Conservation (phyloP, 208 protist genomes). For the Leishmania major region DNA sequence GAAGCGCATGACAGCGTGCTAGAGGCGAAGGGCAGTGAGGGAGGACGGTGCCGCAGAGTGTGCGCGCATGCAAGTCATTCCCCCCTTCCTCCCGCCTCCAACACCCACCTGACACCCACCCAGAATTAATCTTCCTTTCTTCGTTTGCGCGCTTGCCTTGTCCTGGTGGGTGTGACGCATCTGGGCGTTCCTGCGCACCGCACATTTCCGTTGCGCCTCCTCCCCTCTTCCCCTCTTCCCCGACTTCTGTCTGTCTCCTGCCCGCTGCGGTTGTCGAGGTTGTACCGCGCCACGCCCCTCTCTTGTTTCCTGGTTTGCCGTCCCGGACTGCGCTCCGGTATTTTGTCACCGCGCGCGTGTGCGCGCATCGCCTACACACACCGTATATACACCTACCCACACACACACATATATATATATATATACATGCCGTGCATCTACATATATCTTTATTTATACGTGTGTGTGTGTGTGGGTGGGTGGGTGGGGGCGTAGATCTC, state of each 20-base stretch:
- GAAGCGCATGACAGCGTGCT: neutral
- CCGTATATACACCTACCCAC: no score
- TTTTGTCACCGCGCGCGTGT: neutral
- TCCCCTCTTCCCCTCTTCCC: no score
- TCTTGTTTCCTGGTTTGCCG: no score
- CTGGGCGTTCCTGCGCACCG: neutral
- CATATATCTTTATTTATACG: no score
- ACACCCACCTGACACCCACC: neutral
- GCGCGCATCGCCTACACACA: no score
- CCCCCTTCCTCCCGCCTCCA: no score
- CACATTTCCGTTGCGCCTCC: neutral
- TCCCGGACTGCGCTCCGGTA: no score
- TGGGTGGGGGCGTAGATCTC: neutral
- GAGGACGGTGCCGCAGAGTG: neutral
- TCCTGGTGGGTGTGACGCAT: neutral
- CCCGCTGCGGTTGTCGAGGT: no score
- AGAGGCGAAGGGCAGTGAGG: neutral
- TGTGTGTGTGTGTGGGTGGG: neutral
- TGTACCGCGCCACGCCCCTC: no score
- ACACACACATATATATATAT: neutral
- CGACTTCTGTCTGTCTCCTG: neutral
- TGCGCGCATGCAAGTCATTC: neutral
- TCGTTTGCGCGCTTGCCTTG: neutral
- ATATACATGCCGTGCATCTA: neutral
- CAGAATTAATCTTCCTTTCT: neutral